These are phyloP conservation scores for Cyathus striatus DNA, from an alignment of 768 basidiomycete genomes.

Conservation along the genomic window DNA sequence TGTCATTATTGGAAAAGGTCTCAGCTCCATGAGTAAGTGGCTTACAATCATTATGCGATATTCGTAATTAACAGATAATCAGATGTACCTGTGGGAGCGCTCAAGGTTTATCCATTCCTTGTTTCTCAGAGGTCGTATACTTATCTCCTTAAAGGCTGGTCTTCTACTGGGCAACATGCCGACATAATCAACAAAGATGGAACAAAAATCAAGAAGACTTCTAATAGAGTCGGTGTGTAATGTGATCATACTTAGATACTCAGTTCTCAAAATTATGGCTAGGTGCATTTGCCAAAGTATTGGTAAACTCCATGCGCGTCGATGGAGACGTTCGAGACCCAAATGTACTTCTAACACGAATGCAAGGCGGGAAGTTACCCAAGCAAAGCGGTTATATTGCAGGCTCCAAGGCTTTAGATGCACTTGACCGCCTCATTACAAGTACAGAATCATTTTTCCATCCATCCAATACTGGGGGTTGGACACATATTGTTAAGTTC, in stretches of 20 bases:
- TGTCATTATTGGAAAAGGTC: constrained; percentile 74
- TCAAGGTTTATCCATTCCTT: constrained; percentile 37
- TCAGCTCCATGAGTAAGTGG: constrained; percentile 70
- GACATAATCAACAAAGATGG: constrained; percentile 55
- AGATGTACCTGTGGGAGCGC: constrained; percentile 73
- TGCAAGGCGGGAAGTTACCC: constrained; percentile 18
- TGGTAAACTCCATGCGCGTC: constrained; percentile 86
- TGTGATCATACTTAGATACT: not conserved
- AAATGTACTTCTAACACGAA: constrained; percentile 22
- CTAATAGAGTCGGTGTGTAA: constrained; percentile 56
- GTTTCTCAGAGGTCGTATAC: constrained; percentile 1
- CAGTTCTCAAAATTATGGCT: constrained; percentile 5
- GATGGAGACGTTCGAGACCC: constrained; percentile 61
- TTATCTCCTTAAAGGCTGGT: constrained; percentile 41
- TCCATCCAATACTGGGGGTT: constrained; percentile 85
- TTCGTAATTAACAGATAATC: constrained; percentile 2
- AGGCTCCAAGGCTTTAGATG: constrained; percentile 85
- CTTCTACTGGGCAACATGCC: constrained; percentile 64
- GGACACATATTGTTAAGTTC: constrained; percentile 57
- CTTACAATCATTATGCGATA: not conserved
- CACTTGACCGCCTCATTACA: constrained; percentile 81
- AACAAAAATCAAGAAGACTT: constrained; percentile 63
- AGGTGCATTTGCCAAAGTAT: constrained; percentile 78
- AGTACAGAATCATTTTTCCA: constrained; percentile 95
- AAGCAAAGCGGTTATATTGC: constrained; percentile 56